Evolutionary conservation across 2,329 filamentous ascomycete genomes (phyloP), one percentile per base, ranked within the genome.

Genomic region (Trichoderma sp.): DNA sequence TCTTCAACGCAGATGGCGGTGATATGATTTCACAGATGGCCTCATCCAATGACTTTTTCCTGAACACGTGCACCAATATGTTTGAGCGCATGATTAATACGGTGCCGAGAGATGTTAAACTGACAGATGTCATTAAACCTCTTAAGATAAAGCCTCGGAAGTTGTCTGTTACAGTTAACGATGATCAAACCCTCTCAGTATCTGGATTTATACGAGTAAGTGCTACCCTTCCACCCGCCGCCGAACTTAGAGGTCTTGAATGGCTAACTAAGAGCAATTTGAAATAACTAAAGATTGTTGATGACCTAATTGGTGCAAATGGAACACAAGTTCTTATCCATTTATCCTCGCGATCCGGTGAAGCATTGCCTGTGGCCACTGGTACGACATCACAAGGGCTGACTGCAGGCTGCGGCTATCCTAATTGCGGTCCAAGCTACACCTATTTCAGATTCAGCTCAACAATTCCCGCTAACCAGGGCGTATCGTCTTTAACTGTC

Each of bases 11-110:
- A 11, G 65, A 68, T 23, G 65, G 65, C 12, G 65, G 65, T 4
- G 28, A 43, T 7, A 43, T 59, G 17, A 68, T 68, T 26, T 68
- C 65, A 17, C 65, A 47, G 9, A 59, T 68, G 26, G 65, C 65
- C 5, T 7, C 26, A 2, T 68, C 53, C 9, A n/a, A 68, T 17
- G 36, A 68, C n/a, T 68, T 32, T 28, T 68, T 68, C 17, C 65
- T 68, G 3, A 23, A 20, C 6, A 68, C 65, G 1, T 68, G 65
- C 12, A 47, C 11, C 36, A 43, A 26, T 8, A 30, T 59, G 65
- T 32, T 68, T 2, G 65, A 68, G 55, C 53, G 65, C 65, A 68
- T 68, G 65, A 12, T 68, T 7, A 68, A 59, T 23, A 68, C 53
- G 3, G 65, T 68, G 17, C 65, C 65, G 15, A n/a, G 65, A 26